These are phyloP conservation scores for Arthrinium phaeospermum DNA, from an alignment of 2,329 filamentous ascomycete genomes.

Conservation along the genomic window DNA sequence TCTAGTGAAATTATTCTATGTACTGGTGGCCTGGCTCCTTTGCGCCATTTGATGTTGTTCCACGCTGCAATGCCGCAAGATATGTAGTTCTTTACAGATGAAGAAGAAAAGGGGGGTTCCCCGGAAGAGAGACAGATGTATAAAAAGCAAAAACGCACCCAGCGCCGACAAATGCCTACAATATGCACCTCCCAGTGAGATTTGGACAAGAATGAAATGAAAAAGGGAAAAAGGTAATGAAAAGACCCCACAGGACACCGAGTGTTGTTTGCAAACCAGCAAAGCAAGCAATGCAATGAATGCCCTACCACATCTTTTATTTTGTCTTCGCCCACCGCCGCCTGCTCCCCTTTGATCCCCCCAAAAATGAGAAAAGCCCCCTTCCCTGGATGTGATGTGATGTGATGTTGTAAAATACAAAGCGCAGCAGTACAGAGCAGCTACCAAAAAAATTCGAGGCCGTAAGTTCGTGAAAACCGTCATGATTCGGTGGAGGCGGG, in stretches of 20 bases:
- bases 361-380: not conserved
- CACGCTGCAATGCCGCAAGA: constrained; percentile 10
- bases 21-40: not conserved
- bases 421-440: not conserved
- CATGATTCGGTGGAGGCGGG: not conserved
- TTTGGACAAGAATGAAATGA: constrained; percentile 2
- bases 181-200: not conserved
- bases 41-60: not conserved
- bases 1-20: constrained; percentile 16
- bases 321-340: not conserved
- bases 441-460: not conserved
- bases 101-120: not conserved
- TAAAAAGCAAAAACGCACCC: constrained; percentile 11
- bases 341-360: not conserved
- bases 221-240: not conserved
- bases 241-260: not conserved
- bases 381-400: not conserved
- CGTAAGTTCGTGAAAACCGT: constrained; percentile 12
- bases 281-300: constrained; percentile 7
- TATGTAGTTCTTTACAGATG: constrained; percentile 6
- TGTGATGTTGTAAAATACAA: constrained; percentile 2
- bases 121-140: not conserved
- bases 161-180: constrained; percentile 15
- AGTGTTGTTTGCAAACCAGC: constrained; percentile 17
- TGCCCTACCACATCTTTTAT: not conserved